These are phyloP conservation scores for Ceratocystis eucalypticola DNA, from an alignment of 2,329 filamentous ascomycete genomes.

Conservation along the genomic window DNA sequence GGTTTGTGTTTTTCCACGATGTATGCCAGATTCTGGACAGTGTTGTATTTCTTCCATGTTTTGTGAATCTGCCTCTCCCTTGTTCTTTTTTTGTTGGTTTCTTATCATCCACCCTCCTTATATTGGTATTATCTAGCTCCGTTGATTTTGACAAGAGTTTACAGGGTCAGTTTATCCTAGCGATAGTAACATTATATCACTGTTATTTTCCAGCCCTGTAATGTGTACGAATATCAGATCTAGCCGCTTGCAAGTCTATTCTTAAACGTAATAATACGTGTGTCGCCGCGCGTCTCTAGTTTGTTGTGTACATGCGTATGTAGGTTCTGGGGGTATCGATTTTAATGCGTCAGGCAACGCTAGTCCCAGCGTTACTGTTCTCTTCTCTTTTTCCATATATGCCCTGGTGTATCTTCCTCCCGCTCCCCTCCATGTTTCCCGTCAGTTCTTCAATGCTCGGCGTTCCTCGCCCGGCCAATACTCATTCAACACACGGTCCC, in stretches of 20 bases:
- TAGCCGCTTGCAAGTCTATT: not conserved
- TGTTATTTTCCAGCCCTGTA: too few species aligned
- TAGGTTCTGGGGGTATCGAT: not conserved
- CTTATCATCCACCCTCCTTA: too few species aligned
- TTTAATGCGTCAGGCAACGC: not conserved
- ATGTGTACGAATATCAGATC: not conserved
- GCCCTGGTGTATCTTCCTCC: too few species aligned
- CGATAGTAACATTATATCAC: too few species aligned
- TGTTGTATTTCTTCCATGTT: not conserved
- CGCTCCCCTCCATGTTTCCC: not conserved
- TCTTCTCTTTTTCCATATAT: not conserved
- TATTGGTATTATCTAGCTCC: not conserved
- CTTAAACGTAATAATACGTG: not conserved
- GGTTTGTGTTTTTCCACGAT: not conserved
- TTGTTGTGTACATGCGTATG: not conserved
- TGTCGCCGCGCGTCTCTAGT: not conserved
- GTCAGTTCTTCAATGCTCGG: not conserved
- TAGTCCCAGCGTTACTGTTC: not conserved
- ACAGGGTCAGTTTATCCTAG: too few species aligned
- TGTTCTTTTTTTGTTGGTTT: not conserved
- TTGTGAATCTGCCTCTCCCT: not conserved
- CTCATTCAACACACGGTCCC: conserved; percentile 25
- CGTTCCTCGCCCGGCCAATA: conserved; percentile 19
- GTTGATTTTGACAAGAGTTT: not conserved
- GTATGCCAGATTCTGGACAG: conserved; percentile 2